Base-by-base conservation (phyloP, 305 asterid species). In the Plantago coronopus region DNA sequence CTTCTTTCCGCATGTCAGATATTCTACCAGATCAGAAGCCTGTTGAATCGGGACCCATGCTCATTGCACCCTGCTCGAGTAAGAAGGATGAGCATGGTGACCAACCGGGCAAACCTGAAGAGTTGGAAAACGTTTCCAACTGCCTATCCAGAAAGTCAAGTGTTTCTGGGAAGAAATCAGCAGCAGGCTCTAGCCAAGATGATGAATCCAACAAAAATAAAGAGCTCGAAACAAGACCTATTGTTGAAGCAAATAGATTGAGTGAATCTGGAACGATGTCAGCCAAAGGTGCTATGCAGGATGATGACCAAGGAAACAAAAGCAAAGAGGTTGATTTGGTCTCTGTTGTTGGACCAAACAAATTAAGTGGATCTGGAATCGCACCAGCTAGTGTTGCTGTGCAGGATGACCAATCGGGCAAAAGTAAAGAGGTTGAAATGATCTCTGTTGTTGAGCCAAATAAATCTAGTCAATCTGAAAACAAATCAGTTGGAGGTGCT, bases 1-100 rank as follows among this genome's bases (percentile, higher is more conserved):
- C 76, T 48, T 65, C 69, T 70, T 82, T 88, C 75, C 66, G 31
- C 25, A 71, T 85, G 3, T 77, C 84, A 23, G 84, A 85, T 70
- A 64, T 81, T 66, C 45, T 75, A 54, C 48, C 66, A 46, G 69
- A 56, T 60, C 68, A 16, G 20, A 58, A 62, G 74, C 67, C 81
- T 65, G 71, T 40, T 61, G 85, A 75, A 58, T 55, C 59, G 22
- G 64, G 59, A 45, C 58, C 74, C 12, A 62, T 19, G 57, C 57
- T 76, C 43, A 42, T 66, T 40, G 61, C 67, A 63, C 64, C 68
- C 22, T 1, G 57, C 68, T 50, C 20, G 6, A 38, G 44, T 47
- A 70, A 55, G 19, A 63, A 62, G 31, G 69, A 60, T 57, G 63
- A 18, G 54, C 63, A 67, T 45, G 64, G 65, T 62, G 72, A 69